phyloP scores from a whole-genome alignment of 192 early-diverging fungal species.

The Backusella macrospora region DNA sequence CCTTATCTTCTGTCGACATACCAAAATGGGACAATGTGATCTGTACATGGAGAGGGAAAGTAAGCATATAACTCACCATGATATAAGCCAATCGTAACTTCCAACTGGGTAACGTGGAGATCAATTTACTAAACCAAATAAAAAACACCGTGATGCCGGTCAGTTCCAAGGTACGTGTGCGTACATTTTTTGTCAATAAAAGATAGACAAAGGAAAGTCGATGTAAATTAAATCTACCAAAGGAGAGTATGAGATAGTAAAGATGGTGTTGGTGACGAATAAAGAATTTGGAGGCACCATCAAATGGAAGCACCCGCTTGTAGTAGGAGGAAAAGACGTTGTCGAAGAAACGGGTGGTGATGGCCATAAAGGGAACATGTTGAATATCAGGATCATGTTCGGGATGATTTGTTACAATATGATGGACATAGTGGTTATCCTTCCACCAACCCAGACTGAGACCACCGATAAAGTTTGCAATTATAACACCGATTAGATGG shows the following conservation, averaged over 20 bases:
- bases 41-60: constrained; percentile 90
- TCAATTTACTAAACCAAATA: constrained; percentile 74
- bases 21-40: constrained; percentile 97
- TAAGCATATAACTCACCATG: constrained; percentile 78
- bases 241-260: constrained; percentile 84
- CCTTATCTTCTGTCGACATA: constrained; percentile 81
- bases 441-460: constrained; percentile 98
- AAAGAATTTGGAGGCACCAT: constrained; percentile 72
- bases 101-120: constrained; percentile 75
- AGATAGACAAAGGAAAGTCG: constrained; percentile 72
- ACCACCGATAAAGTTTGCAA: constrained; percentile 84
- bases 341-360: constrained; percentile 78
- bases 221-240: constrained; percentile 95
- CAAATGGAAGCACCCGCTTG: constrained; percentile 80
- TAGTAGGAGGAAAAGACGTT: constrained; percentile 91
- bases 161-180: constrained; percentile 79
- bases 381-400: constrained; percentile 98
- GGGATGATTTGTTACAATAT: constrained; percentile 93
- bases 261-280: constrained; percentile 82
- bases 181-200: constrained; percentile 62
- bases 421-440: constrained; percentile 94
- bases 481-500: constrained; percentile 77
- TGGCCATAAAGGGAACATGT: constrained; percentile 94
- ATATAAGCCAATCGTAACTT: constrained; percentile 64
- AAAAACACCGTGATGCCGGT: constrained; percentile 74